Evolutionary conservation across 306 rosid genomes (phyloP), one percentile per base, ranked within the genome.

Genomic region (Acacia acuminata): DNA sequence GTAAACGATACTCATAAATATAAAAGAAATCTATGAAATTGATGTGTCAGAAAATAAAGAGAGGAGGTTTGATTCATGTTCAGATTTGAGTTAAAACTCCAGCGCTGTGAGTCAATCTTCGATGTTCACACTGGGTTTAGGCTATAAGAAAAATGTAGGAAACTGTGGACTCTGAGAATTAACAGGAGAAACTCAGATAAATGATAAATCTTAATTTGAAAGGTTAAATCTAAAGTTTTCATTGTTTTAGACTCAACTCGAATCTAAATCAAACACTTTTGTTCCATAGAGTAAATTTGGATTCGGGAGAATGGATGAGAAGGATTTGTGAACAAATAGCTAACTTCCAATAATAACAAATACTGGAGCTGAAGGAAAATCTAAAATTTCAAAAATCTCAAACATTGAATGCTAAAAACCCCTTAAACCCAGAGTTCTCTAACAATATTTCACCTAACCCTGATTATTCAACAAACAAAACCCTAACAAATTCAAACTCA

Each of bases 321-420:
- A 13, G 40, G 38, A 63, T 27, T 14, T 27, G 30, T 11, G 15
- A 70, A 11, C 8, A 20, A 12, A 40, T 42, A n/a, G 10, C 10
- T 20, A n/a, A 16, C 4, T 42, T 43, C 27, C 4, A 11, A 71
- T 43, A 2, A 17, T 50, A 12, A 8, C 42, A 25, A 17, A 66
- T 19, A 48, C 45, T 45, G 13, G 2, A 70, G n/a, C 9, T 15
- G 16, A 5, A 43, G 30, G 0, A n/a, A 20, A 8, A 63, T 36
- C 42, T 36, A 51, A 65, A 74, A n/a, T 75, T 75, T 65, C 76
- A 81, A 66, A 72, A 48, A 64, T 64, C 65, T 48, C 38, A 16
- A 27, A 27, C 27, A 27, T 27, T 27, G 27, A 27, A 27, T 27
- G 56, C 75, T 34, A 47, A 63, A 34, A 73, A n/a, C 36, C 38